Evolutionary conservation across 805 yeast species (phyloP).

Genomic region (Kuraishia ogatae): DNA sequence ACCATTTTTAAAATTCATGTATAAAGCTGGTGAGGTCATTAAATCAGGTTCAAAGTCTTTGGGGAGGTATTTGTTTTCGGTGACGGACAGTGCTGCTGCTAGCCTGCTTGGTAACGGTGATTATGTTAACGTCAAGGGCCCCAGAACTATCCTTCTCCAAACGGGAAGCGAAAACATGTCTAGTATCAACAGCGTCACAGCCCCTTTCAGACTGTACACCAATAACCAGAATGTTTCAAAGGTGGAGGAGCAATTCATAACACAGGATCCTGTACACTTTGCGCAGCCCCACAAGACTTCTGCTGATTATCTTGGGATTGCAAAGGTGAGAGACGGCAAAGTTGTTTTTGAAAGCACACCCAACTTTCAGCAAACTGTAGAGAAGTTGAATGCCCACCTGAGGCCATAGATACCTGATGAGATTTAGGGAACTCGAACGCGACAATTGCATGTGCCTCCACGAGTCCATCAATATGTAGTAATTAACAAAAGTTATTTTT

Average conservation of each 20-base stretch:
- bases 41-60: not conserved
- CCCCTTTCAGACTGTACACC: constrained; percentile 4
- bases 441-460: too few species aligned
- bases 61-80: not conserved
- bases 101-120: constrained; percentile 26
- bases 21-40: not conserved
- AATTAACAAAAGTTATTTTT: not conserved
- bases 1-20: too few species aligned
- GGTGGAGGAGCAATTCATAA: constrained; percentile 14
- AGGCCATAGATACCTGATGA: not conserved
- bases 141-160: constrained; percentile 40
- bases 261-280: not conserved
- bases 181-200: constrained; percentile 12
- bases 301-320: constrained; percentile 40
- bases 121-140: constrained; percentile 46
- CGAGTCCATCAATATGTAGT: not conserved
- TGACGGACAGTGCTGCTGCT: constrained; percentile 9
- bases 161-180: constrained; percentile 24
- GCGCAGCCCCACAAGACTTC: constrained; percentile 9
- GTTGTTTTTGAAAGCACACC: constrained; percentile 36
- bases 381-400: constrained; percentile 10
- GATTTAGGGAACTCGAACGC: too few species aligned
- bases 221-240: constrained; percentile 4
- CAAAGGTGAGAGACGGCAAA: constrained; percentile 31
- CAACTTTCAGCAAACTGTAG: constrained; percentile 27